Conservation (phyloP, 2,329 filamentous ascomycete species). For the Fonsecaea pugnacius region DNA sequence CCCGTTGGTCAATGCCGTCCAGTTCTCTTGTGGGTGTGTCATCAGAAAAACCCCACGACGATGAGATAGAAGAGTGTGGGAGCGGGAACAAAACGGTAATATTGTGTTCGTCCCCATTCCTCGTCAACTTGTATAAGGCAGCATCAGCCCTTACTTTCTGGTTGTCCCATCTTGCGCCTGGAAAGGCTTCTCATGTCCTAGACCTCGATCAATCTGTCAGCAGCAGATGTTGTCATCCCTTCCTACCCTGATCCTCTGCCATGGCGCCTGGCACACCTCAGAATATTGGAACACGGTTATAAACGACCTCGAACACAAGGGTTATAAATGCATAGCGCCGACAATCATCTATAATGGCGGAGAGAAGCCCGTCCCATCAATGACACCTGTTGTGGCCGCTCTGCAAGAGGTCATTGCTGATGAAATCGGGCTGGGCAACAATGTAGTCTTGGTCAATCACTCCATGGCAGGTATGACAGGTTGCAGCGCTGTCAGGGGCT, state of each 20-base stretch:
- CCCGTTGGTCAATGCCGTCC: background rate
- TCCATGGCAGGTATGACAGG: constrained; percentile 25
- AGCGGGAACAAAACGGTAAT: background rate
- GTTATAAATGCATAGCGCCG: constrained; percentile 21
- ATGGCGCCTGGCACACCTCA: constrained; percentile 27
- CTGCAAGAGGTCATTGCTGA: constrained; percentile 16
- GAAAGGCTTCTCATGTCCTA: background rate
- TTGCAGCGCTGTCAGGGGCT: constrained; percentile 23
- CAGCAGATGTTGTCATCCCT: background rate
- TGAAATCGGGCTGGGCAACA: constrained; percentile 17
- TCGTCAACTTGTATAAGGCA: background rate
- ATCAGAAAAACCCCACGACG: background rate
- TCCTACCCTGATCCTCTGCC: constrained; percentile 26
- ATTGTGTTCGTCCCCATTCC: background rate
- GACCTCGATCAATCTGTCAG: background rate
- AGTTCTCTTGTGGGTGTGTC: background rate
- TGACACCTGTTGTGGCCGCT: constrained; percentile 9
- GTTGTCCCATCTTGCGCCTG: background rate
- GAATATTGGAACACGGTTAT: constrained; percentile 21
- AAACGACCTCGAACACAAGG: constrained; percentile 8
- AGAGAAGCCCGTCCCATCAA: constrained; percentile 12
- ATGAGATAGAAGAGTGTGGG: background rate
- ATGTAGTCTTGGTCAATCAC: constrained; percentile 28
- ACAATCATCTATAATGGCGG: constrained; percentile 13
- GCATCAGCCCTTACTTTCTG: background rate